A percentile compares a stretch with the other conserved stretches of the same genome.
Conservation (phyloP, 768 basidiomycete genomes). For the Chalciporus piperatus region DNA sequence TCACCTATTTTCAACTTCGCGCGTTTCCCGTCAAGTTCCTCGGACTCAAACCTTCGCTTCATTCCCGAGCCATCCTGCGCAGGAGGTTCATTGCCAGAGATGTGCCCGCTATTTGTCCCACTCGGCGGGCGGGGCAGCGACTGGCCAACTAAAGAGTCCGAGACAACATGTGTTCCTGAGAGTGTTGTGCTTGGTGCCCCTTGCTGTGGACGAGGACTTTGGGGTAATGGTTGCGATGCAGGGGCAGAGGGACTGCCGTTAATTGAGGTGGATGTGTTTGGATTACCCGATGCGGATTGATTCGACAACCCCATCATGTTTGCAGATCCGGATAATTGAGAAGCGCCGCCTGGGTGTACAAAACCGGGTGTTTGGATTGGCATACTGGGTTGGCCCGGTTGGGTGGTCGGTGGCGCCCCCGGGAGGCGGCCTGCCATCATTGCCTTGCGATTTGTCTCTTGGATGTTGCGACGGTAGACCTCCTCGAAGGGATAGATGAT, state of each 20-base stretch:
- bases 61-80: constrained; percentile 64
- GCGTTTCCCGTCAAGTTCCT: constrained; percentile 67
- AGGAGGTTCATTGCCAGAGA: constrained; percentile 28
- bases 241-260: constrained; percentile 24
- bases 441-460: constrained; percentile 57
- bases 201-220: constrained; percentile 30
- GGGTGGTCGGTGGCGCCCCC: constrained; percentile 17
- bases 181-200: constrained; percentile 17
- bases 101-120: constrained; percentile 12
- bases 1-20: constrained; percentile 70
- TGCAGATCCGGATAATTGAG: constrained; percentile 19
- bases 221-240: constrained; percentile 28
- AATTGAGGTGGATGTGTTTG: constrained; percentile 17
- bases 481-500: constrained; percentile 75
- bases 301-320: constrained; percentile 26
- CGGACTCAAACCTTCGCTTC: constrained; percentile 70
- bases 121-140: constrained; percentile 15
- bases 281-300: constrained; percentile 23
- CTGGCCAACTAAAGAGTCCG: constrained; percentile 23
- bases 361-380: constrained; percentile 13
- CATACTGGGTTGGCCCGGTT: constrained; percentile 15
- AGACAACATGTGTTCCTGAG: constrained; percentile 24
- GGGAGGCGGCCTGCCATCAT: constrained; percentile 40
- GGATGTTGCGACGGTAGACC: constrained; percentile 57
- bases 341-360: constrained; percentile 10